phyloP scores from a whole-genome alignment of 2,329 filamentous ascomycete species.

The Colletotrichum cordylinicola region DNA sequence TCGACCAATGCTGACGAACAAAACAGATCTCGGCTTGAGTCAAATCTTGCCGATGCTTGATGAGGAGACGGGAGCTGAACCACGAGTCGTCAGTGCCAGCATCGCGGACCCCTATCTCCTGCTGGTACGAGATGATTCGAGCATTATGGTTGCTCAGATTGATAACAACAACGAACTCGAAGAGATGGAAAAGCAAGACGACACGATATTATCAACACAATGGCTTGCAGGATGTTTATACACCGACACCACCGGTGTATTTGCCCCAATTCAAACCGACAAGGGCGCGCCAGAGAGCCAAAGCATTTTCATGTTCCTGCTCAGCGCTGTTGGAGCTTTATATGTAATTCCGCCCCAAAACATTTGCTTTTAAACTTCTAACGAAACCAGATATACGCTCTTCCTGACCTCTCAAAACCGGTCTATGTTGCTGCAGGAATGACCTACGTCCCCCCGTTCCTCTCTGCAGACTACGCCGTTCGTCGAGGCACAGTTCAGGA shows the following conservation, averaged over 20 bases:
- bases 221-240: constrained; percentile 90
- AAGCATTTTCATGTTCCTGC: constrained; percentile 75
- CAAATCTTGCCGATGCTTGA: constrained; percentile 95
- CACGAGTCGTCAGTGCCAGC: constrained; percentile 78
- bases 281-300: constrained; percentile 45
- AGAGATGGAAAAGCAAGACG: constrained; percentile 72
- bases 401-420: constrained; percentile 75
- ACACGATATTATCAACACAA: constrained; percentile 62
- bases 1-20: background rate
- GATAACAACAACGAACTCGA: constrained; percentile 85
- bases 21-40: constrained; percentile 72
- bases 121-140: constrained; percentile 83
- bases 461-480: constrained; percentile 74
- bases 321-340: constrained; percentile 77
- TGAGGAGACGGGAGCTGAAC: constrained; percentile 84
- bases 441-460: constrained; percentile 75
- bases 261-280: constrained; percentile 48
- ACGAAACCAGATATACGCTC: constrained; percentile 69
- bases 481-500: constrained; percentile 77
- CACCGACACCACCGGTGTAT: constrained; percentile 64
- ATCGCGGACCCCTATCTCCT: constrained; percentile 88
- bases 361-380: background rate
- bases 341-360: constrained; percentile 59
- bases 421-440: constrained; percentile 80
- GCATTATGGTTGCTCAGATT: constrained; percentile 78